Evolutionary conservation across 2,329 filamentous ascomycete species (phyloP).

Genomic region (Trichoderma hamatum): DNA sequence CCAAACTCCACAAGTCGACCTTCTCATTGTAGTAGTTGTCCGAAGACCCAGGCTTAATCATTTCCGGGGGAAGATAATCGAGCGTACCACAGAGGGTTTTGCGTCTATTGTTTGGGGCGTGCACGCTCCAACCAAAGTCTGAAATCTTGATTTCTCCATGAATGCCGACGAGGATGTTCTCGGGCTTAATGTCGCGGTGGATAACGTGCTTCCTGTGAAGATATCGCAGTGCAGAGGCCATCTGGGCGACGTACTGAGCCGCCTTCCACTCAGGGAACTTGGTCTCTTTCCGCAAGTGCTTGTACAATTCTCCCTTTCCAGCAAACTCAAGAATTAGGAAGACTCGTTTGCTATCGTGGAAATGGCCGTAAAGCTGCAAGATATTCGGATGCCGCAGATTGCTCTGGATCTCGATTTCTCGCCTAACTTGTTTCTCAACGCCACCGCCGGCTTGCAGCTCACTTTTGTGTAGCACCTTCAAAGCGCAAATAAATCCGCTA

Average conservation of each 20-base stretch:
- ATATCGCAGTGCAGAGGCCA: conserved; percentile 52
- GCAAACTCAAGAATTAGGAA: conserved; percentile 75
- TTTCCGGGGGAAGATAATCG: conserved; percentile 97
- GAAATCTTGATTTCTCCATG: conserved; percentile 99
- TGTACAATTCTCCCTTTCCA: conserved; percentile 67
- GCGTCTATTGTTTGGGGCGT: conserved; percentile 90
- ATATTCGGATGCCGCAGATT: conserved; percentile 70
- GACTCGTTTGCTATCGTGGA: conserved; percentile 72
- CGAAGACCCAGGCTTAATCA: conserved; percentile 79
- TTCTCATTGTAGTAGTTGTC: conserved; percentile 95
- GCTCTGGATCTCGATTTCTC: conserved; percentile 74
- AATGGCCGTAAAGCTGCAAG: conserved; percentile 68
- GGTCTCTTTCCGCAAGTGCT: conserved; percentile 67
- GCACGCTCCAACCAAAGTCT: conserved; percentile 98
- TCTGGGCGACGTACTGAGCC: conserved; percentile 72
- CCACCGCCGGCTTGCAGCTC: conserved; percentile 72
- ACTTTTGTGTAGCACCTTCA: conserved; percentile 72
- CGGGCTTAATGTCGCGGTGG: conserved; percentile 69
- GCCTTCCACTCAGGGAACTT: conserved; percentile 71
- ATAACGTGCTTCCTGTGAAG: conserved; percentile 41
- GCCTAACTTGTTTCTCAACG: conserved; percentile 71
- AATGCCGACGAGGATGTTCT: conserved; percentile 69
- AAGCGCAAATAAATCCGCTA: conserved; percentile 69
- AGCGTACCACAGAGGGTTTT: conserved; percentile 97
- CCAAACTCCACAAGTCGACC: conserved; percentile 94